These are phyloP conservation scores for Pyrenochaeta sp. DNA, from an alignment of 2,329 filamentous ascomycete species.

Conservation along the genomic window DNA sequence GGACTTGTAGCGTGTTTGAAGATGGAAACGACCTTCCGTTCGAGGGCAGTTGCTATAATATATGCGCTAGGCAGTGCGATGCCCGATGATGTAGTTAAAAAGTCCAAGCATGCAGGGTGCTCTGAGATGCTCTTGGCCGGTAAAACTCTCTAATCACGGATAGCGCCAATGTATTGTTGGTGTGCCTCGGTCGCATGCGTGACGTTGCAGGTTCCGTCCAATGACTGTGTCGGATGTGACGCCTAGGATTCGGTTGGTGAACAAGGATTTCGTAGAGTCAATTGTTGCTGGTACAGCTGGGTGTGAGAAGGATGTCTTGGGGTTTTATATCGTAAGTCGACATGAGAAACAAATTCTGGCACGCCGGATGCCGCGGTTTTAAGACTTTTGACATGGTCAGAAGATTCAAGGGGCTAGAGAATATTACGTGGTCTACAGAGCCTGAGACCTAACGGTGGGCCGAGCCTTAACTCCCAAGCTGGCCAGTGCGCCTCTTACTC, in stretches of 20 bases:
- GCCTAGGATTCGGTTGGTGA: constrained; percentile 5
- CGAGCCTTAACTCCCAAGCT: not conserved
- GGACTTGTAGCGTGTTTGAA: constrained; percentile 3
- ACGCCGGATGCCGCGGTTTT: not conserved
- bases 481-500: constrained; percentile 4
- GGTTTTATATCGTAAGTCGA: not conserved
- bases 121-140: constrained; percentile 17
- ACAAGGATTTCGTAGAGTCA: not conserved
- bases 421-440: not conserved
- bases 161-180: constrained; percentile 25
- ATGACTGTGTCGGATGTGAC: constrained; percentile 15
- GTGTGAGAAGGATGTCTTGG: not conserved
- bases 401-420: not conserved
- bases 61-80: constrained; percentile 31
- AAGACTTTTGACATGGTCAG: not conserved
- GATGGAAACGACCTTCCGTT: not conserved
- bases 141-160: constrained; percentile 25
- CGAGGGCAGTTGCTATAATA: constrained; percentile 24
- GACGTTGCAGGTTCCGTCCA: constrained; percentile 20
- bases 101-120: constrained; percentile 34
- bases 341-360: not conserved
- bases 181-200: constrained; percentile 31
- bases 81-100: constrained; percentile 42
- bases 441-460: not conserved
- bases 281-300: constrained; percentile 2